Base-by-base conservation (phyloP, 352 stramenopile genomes). In the Phytopythium ostracodes region DNA sequence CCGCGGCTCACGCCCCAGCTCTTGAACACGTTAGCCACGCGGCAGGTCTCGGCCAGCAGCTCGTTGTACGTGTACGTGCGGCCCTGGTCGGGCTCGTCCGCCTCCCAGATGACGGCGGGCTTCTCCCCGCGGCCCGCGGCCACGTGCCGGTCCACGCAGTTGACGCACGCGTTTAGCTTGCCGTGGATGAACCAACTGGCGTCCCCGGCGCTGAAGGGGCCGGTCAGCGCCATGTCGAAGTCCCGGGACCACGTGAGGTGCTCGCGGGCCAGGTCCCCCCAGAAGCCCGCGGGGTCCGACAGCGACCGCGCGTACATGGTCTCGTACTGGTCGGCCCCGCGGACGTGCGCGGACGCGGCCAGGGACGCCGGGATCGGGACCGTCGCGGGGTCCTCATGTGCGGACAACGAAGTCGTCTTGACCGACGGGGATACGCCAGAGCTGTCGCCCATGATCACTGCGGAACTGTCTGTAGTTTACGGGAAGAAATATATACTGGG, bases 61-160 rank as follows among this genome's bases (percentile, higher is more conserved):
- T 99, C 89, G 27, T 73, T 72, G 75, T 98, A 99, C 10, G 94
- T 98, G 59, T 98, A 91, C 60, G 76, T 76, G 60, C 83, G 78
- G 43, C 87, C 75, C 27, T 95, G 60, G 59, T 81, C 81, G 14
- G 92, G 87, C 67, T 99, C 96, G 65, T 99, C 96, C 36, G 87
- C 91, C 65, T 99, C 96, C 88, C 92, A 98, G 57, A 99, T 83
- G 66, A 99, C 97, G 25, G 93, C 95, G 18, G 89, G 73, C 67
- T 98, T 81, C 67, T 98, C 79, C 17, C 71, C 82, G 24, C 72
- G 66, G 29, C 52, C 52, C 40, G 68, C 66, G 12, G 71, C 63
- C 27, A 97, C 73, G 67, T 99, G 94, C 46, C 94, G 85, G 73
- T 99, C 96, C 22, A 99, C 77, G 60, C 91, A 97, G 65, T 98